A percentile compares a stretch with the other conserved stretches of the same genome.
Evolutionary conservation across 306 rosid genomes (phyloP).

Genomic region (Rubus idaeus): DNA sequence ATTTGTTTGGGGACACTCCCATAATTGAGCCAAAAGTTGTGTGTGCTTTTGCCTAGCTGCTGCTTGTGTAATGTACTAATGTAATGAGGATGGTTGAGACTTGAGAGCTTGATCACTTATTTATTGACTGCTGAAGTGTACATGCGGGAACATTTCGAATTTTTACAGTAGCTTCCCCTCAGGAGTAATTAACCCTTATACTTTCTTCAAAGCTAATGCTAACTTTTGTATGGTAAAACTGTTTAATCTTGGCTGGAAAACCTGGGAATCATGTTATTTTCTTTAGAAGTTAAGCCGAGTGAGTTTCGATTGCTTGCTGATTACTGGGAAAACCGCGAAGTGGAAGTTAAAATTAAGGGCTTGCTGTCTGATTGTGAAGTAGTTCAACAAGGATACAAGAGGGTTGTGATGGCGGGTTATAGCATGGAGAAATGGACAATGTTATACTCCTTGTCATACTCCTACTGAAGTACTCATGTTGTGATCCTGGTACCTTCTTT

Average conservation of each 20-base stretch:
- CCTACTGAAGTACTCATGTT: no score
- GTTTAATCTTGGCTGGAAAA: not conserved
- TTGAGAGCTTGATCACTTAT: not conserved
- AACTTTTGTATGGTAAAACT: no score
- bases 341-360: not conserved
- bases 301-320: not conserved
- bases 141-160: not conserved
- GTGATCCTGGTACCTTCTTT: no score
- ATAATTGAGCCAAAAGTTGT: no score
- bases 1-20: no score
- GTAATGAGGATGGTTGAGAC: not conserved
- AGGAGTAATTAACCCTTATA: not conserved
- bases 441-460: no score
- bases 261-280: no score
- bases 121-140: not conserved
- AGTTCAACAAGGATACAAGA: not conserved
- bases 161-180: not conserved
- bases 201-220: not conserved
- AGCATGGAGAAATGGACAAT: no score
- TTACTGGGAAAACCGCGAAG: not conserved
- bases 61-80: no score
- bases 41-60: not conserved
- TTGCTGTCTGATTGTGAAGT: not conserved
- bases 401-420: not conserved
- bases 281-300: not conserved